Evolutionary conservation across 257 asterid species (phyloP), one percentile per base, ranked within the genome.

Genomic region (Capsicum rhomboideum): DNA sequence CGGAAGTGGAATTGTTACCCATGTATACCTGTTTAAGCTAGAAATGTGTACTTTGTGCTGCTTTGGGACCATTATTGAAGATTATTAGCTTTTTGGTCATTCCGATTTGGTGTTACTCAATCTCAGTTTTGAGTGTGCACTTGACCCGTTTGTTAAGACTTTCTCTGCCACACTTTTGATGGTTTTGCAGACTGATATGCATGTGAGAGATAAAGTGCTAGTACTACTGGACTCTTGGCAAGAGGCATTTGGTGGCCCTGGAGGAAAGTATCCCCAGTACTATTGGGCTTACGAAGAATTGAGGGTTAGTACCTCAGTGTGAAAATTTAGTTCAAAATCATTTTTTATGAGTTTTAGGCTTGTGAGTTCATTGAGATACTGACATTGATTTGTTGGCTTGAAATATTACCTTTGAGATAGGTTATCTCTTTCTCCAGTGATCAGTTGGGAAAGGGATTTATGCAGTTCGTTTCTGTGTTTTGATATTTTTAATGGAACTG

Each of bases 231-330:
- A 91, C 86, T 88, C 99, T 75, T 97, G 99, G 99, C 91, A 89
- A 81, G 97, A 93, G 79, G 99, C 99, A 68, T 95, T 97, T 88
- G 97, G 99, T 87, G 98, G 97, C 64, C 66, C 95, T 71, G 90
- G 97, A 82, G 97, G 97, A 84, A 94, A 90, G 90, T 90, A 94
- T 89, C 94, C 99, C 61, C 99, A 94, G 72, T 97, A 95, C 84
- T 86, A 86, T 90, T 87, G 92, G 93, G 99, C 97, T 56, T 97
- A 92, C 17, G 99, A 97, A 82, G 99, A 95, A 64, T 83, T 97
- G 83, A 90, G 95, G 95, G 99, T 95, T 87, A 89, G 84, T 83
- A 34, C 34, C 12, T 72, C 6, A 44, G 52, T 67, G 26, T 16
- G 7, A 37, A 21, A 17, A 52, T 53, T 9, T 42, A 52, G 42